These are phyloP conservation scores for Chrysopogon serrulatus DNA, from an alignment of 176 grass and related monocot genomes.

Conservation along the genomic window DNA sequence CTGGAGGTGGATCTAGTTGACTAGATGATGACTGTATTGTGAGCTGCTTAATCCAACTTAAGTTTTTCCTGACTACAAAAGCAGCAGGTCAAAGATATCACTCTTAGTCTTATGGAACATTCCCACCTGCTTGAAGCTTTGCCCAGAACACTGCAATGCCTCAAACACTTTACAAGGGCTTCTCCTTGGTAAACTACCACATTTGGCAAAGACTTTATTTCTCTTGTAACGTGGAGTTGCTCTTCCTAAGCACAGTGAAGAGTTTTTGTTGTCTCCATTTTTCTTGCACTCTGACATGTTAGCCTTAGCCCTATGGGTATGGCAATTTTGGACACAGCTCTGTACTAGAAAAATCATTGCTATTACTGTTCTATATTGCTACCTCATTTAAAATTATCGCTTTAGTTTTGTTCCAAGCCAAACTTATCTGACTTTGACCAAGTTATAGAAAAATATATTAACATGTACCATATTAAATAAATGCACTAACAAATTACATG, in stretches of 20 bases:
- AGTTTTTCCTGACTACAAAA: neutral
- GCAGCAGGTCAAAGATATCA: neutral
- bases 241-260: neutral
- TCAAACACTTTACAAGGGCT: neutral
- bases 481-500: no score
- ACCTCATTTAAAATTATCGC: neutral
- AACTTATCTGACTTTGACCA: neutral
- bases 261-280: conserved; percentile 10
- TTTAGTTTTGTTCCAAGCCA: neutral
- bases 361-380: neutral
- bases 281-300: neutral
- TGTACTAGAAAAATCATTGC: neutral
- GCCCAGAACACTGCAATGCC: neutral
- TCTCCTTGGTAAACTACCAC: neutral
- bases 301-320: neutral
- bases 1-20: neutral
- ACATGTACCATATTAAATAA: neutral
- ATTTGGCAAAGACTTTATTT: conserved; percentile 1
- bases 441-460: neutral
- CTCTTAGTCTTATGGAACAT: neutral
- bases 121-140: neutral
- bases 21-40: neutral
- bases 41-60: neutral
- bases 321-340: neutral
- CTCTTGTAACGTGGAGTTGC: neutral